Percentiles rank a stretch among this genome's conserved stretches.
These are phyloP conservation scores for Ophiocordyceps australis DNA, from an alignment of 2,329 filamentous ascomycete species.

Conservation along the genomic window DNA sequence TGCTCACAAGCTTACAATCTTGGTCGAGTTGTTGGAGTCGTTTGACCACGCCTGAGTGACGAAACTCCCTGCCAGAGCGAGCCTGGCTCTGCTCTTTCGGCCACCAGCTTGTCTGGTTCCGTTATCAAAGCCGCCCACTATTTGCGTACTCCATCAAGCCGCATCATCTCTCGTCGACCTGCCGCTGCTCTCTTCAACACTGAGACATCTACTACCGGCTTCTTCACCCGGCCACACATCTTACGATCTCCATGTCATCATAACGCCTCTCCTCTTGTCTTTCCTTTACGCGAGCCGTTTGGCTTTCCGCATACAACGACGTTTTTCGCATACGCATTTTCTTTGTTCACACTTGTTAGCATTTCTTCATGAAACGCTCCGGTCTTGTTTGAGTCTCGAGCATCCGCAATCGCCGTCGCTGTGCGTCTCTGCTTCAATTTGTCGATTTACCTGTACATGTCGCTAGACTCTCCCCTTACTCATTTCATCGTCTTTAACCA, in stretches of 20 bases:
- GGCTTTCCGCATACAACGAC: conserved; percentile 13
- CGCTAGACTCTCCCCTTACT: too few species aligned
- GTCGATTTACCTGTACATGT: conserved; percentile 1
- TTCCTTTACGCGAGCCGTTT: conserved; percentile 11
- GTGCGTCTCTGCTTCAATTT: conserved; percentile 6
- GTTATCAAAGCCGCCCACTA: too few species aligned
- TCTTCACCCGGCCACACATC: conserved; percentile 9
- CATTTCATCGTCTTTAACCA: too few species aligned
- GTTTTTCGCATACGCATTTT: conserved; percentile 14
- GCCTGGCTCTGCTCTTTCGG: conserved; percentile 11
- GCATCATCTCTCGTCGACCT: conserved; percentile 3
- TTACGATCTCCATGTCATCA: conserved; percentile 21
- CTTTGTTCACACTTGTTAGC: conserved; percentile 15
- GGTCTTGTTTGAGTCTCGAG: conserved; percentile 19
- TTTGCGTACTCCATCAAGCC: too few species aligned
- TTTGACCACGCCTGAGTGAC: conserved; percentile 7
- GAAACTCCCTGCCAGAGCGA: conserved; percentile 9
- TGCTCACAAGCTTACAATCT: too few species aligned
- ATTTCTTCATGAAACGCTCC: conserved; percentile 21
- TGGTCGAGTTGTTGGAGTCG: conserved; percentile 7
- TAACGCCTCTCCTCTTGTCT: conserved; percentile 21
- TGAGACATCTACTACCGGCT: conserved; percentile 4
- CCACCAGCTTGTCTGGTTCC: conserved; percentile 9
- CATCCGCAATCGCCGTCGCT: conserved; percentile 7
- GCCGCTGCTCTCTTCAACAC: background rate